Percentiles rank a stretch among this genome's conserved stretches.
These are phyloP conservation scores for Monosporascus sp. DNA, from an alignment of 2,329 filamentous ascomycete species.

Conservation along the genomic window DNA sequence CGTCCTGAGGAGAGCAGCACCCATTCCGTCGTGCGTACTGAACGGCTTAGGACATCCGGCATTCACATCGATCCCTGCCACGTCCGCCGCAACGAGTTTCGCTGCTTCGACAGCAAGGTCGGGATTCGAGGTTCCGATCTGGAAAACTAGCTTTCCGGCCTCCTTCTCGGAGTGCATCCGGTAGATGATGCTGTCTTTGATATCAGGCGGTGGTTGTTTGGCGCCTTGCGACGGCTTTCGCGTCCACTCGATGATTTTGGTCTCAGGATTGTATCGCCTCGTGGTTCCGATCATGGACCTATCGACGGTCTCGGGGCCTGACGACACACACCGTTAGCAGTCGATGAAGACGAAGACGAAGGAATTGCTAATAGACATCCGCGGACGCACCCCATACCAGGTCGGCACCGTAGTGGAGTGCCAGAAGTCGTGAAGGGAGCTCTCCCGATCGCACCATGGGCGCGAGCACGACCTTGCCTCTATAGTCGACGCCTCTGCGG, in stretches of 20 bases:
- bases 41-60: constrained; percentile 98
- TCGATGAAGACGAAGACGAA: neutral
- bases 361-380: neutral
- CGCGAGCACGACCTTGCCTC: constrained; percentile 88
- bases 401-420: constrained; percentile 92
- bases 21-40: constrained; percentile 91
- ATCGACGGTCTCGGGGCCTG: constrained; percentile 91
- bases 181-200: constrained; percentile 69
- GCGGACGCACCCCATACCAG: constrained; percentile 76
- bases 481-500: constrained; percentile 83
- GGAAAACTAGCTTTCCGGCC: constrained; percentile 73
- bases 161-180: constrained; percentile 76
- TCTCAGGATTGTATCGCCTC: constrained; percentile 68
- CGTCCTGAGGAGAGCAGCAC: constrained; percentile 79
- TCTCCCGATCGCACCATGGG: constrained; percentile 99
- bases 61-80: constrained; percentile 93
- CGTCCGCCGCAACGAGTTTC: constrained; percentile 76
- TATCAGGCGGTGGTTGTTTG: constrained; percentile 49
- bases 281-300: constrained; percentile 83
- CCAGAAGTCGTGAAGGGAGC: constrained; percentile 79
- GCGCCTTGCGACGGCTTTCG: constrained; percentile 67
- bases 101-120: constrained; percentile 80
- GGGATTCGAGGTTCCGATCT: constrained; percentile 84
- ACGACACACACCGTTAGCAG: neutral
- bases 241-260: constrained; percentile 79